Evolutionary conservation across 305 asterid species (phyloP), one percentile per base, ranked within the genome.

Genomic region (Nicotiana rustica): DNA sequence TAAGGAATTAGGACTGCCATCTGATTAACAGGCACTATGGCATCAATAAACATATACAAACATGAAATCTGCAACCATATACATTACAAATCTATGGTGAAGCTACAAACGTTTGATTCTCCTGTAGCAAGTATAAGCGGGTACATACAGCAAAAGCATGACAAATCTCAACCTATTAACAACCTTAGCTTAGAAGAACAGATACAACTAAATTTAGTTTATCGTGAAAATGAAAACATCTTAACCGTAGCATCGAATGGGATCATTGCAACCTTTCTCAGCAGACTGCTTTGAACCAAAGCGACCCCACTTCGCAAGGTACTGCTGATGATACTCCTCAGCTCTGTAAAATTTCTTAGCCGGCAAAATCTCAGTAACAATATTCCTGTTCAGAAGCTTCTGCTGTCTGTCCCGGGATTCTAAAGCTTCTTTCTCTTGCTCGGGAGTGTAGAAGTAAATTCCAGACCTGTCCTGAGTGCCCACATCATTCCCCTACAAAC

Each of bases 291-390:
- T 81, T 83, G 86, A 89, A 21, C 98, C 98, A 77, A 91, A 91
- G 25, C 98, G 91, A 67, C 98, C 98, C 1, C 98, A 98, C 80
- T 95, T 95, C 12, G 86, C 89, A 76, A 95, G 97, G 90, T 95
- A 95, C 87, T 95, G 98, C 95, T 93, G 98, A 89, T 93, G 98
- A 83, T 93, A 92, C 88, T 91, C 96, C 81, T 95, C 97, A 0
- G 97, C 98, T 85, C 97, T 82, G 91, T 95, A 93, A 55, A 92
- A 95, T 85, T 93, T 95, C 97, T 93, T 92, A 59, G 97, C 98
- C 3, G 98, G 96, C 38, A 93, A 71, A 61, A 95, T 91, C 90
- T 93, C 98, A 5, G 93, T 90, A 3, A 95, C 96, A 67, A 95
- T 93, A 75, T 82, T 89, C 87, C 97, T 88, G 88, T 89, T 90